These are phyloP conservation scores for Kluyveromyces nonfermentans DNA, from an alignment of 805 yeast genomes.

Conservation along the genomic window DNA sequence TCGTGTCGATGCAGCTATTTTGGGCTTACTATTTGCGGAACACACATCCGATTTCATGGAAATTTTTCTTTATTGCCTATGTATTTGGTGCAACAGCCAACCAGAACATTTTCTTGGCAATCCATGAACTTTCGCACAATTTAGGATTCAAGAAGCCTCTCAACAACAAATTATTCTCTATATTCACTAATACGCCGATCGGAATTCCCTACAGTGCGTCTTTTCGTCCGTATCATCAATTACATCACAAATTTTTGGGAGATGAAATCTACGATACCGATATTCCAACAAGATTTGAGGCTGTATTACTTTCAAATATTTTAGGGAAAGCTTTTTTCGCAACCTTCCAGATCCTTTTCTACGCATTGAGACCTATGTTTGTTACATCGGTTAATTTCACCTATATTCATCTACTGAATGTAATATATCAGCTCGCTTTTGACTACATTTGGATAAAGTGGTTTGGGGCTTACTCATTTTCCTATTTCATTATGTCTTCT, in stretches of 20 bases:
- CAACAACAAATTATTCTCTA: constrained; percentile 67
- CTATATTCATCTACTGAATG: constrained; percentile 60
- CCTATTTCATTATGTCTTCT: constrained; percentile 64
- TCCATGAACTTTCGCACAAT: constrained; percentile 83
- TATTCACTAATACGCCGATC: constrained; percentile 72
- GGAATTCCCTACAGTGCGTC: constrained; percentile 84
- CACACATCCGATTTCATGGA: constrained; percentile 41
- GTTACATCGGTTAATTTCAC: constrained; percentile 69
- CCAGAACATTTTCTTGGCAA: constrained; percentile 77
- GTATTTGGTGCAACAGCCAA: constrained; percentile 77
- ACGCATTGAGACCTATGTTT: constrained; percentile 85
- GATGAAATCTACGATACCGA: constrained; percentile 80
- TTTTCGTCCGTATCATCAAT: constrained; percentile 81
- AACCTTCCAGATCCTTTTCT: constrained; percentile 78
- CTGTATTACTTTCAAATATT: constrained; percentile 59
- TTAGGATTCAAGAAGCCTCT: constrained; percentile 72
- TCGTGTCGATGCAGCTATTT: constrained; percentile 58
- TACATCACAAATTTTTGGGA: constrained; percentile 86
- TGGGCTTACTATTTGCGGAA: constrained; percentile 54
- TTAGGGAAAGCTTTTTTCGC: constrained; percentile 88
- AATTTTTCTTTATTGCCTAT: constrained; percentile 58
- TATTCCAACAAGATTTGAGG: constrained; percentile 74
- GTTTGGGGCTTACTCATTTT: constrained; percentile 58
- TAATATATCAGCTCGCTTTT: constrained; percentile 44
- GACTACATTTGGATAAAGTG: constrained; percentile 47